These are phyloP conservation scores for Yamadazyma epiphylla DNA, from an alignment of 1,139 yeast species.

Conservation along the genomic window DNA sequence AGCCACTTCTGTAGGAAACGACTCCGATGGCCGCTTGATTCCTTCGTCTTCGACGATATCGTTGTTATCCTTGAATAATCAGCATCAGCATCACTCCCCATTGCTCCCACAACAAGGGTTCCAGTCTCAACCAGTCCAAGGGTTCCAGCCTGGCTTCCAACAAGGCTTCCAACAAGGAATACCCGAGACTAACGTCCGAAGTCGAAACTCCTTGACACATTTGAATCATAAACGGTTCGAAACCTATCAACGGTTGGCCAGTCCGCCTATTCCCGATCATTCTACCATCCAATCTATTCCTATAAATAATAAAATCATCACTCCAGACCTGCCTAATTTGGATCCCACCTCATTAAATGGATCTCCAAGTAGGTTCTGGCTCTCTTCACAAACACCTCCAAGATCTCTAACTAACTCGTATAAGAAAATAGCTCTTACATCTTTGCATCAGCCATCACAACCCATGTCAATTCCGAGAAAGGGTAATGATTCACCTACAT, in stretches of 20 bases:
- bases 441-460: conserved; percentile 3
- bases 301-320: conserved; percentile 13
- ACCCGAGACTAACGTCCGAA: conserved; percentile 1
- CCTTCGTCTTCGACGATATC: conserved; percentile 57
- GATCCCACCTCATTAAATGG: conserved; percentile 52
- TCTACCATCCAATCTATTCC: conserved; percentile 28
- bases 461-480: conserved; percentile 4
- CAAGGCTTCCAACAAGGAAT: neutral
- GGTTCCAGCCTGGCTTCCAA: conserved; percentile 2
- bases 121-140: conserved; percentile 4
- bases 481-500: conserved; percentile 33
- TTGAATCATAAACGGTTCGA: conserved; percentile 25
- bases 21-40: conserved; percentile 44
- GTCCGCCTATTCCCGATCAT: conserved; percentile 22
- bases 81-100: conserved; percentile 6
- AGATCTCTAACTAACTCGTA: conserved; percentile 22
- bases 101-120: conserved; percentile 7
- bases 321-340: conserved; percentile 51
- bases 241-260: conserved; percentile 31
- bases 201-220: conserved; percentile 24
- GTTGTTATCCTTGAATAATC: conserved; percentile 41
- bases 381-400: conserved; percentile 53
- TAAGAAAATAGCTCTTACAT: conserved; percentile 8
- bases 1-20: conserved; percentile 54
- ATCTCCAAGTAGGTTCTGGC: conserved; percentile 54